These are phyloP conservation scores for Populus simonii DNA, from an alignment of 345 rosid species.

Conservation along the genomic window DNA sequence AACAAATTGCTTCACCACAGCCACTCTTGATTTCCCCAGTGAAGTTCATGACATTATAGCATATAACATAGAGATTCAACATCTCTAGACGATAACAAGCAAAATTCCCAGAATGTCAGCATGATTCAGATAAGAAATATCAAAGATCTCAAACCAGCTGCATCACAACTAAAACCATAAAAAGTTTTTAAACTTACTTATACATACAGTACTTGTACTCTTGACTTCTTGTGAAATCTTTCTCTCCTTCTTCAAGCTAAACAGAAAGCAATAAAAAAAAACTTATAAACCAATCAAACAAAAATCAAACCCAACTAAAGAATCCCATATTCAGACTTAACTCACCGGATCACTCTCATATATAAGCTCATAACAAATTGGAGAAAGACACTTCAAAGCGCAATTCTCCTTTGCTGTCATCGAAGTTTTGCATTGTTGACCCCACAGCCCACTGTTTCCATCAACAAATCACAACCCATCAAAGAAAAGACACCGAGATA, in stretches of 20 bases:
- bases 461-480: not conserved
- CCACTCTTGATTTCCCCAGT: not conserved
- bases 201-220: slow-evolving; percentile 81
- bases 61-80: no score
- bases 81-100: not conserved
- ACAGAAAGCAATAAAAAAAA: slow-evolving; percentile 2
- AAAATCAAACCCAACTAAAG: not conserved
- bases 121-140: not conserved
- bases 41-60: not conserved
- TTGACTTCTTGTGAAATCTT: slow-evolving; percentile 65
- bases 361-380: slow-evolving; percentile 59
- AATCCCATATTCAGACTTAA: not conserved
- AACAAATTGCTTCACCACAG: no score
- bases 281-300: not conserved
- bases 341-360: slow-evolving; percentile 83
- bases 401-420: slow-evolving; percentile 66
- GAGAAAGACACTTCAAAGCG: slow-evolving; percentile 74
- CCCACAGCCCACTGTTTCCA: slow-evolving; percentile 75
- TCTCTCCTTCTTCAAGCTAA: slow-evolving; percentile 89
- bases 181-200: slow-evolving; percentile 49
- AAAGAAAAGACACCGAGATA: not conserved
- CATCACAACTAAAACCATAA: not conserved
- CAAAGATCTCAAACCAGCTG: not conserved
- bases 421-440: slow-evolving; percentile 67
- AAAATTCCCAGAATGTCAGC: not conserved